Evolutionary conservation across 2,329 filamentous ascomycete genomes (phyloP).

Genomic region (Exophiala sp.): DNA sequence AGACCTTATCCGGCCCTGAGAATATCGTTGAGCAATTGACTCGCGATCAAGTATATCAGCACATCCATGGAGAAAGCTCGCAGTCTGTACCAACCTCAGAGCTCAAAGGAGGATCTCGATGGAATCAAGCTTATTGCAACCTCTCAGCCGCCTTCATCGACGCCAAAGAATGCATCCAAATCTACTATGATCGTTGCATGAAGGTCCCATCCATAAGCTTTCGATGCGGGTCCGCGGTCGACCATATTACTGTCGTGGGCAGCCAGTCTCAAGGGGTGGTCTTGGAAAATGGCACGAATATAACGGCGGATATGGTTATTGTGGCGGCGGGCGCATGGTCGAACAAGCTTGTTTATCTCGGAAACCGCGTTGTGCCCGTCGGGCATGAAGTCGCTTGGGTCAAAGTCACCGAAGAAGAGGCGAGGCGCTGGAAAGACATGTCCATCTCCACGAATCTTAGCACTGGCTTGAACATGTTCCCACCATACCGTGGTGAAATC

Average conservation of each 20-base stretch:
- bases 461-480: slow-evolving; percentile 53
- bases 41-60: slow-evolving; percentile 23
- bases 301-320: slow-evolving; percentile 39
- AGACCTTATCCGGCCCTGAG: not conserved
- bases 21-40: slow-evolving; percentile 8
- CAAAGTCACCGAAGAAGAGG: slow-evolving; percentile 68
- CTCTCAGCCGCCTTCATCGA: slow-evolving; percentile 29
- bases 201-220: slow-evolving; percentile 24
- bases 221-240: slow-evolving; percentile 25
- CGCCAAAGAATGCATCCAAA: slow-evolving; percentile 24
- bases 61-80: slow-evolving; percentile 26
- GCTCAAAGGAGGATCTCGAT: slow-evolving; percentile 11
- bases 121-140: slow-evolving; percentile 29
- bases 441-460: slow-evolving; percentile 57
- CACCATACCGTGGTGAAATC: slow-evolving; percentile 48
- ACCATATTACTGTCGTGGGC: slow-evolving; percentile 5
- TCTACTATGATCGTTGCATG: slow-evolving; percentile 30
- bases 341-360: slow-evolving; percentile 68
- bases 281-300: slow-evolving; percentile 4
- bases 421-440: slow-evolving; percentile 58
- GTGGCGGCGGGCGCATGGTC: slow-evolving; percentile 90
- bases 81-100: slow-evolving; percentile 1
- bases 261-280: slow-evolving; percentile 18
- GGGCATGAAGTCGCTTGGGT: slow-evolving; percentile 79
- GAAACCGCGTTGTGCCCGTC: slow-evolving; percentile 71